Evolutionary conservation across 257 asterid genomes (phyloP).

Genomic region (Jasminum sambac): DNA sequence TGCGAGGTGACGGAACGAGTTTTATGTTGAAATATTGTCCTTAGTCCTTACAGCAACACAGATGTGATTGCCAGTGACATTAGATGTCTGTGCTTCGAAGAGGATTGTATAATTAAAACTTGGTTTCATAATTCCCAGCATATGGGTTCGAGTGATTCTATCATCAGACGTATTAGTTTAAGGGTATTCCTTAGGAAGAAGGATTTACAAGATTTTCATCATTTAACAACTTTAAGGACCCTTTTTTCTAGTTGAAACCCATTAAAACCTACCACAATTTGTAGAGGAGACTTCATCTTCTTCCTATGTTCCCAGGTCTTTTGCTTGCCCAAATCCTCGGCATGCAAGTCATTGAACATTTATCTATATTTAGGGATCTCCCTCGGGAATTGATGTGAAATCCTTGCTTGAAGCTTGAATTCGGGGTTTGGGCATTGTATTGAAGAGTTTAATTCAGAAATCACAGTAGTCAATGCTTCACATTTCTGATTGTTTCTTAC

Average conservation of each 20-base stretch:
- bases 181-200: not conserved
- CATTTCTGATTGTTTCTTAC: not conserved
- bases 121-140: not conserved
- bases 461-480: not conserved
- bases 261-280: not conserved
- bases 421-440: not conserved
- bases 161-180: not conserved
- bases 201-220: not conserved
- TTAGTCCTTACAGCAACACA: too few species aligned
- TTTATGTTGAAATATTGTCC: not conserved
- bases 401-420: not conserved
- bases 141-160: not conserved
- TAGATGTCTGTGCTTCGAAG: not conserved
- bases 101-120: not conserved
- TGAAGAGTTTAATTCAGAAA: not conserved
- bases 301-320: not conserved
- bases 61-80: too few species aligned
- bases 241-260: not conserved
- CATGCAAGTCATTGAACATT: not conserved
- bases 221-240: not conserved
- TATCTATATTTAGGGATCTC: not conserved
- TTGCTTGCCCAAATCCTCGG: not conserved
- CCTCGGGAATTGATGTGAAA: not conserved
- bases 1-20: not conserved
- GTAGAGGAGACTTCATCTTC: not conserved